phyloP scores from a whole-genome alignment of 1,284 basidiomycete species.

The Puccinia triticina region DNA sequence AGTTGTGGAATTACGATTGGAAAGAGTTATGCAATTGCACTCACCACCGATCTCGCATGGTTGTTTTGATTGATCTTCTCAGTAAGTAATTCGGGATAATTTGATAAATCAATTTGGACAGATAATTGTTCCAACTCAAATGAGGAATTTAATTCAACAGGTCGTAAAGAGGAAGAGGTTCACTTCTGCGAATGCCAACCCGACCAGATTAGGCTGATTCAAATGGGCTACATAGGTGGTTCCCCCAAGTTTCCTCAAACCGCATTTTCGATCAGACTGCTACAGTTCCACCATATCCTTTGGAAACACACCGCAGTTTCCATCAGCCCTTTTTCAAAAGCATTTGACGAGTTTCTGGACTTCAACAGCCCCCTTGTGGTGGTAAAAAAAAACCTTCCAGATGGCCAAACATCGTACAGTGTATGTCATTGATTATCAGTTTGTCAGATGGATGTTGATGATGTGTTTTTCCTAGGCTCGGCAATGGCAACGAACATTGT shows the following conservation, averaged over 20 bases:
- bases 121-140: too few species aligned
- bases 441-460: background rate
- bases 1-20: constrained; percentile 5
- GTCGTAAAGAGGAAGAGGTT: background rate
- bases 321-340: too few species aligned
- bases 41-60: background rate
- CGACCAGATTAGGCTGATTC: constrained; percentile 10
- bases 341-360: constrained; percentile 30
- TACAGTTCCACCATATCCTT: constrained; percentile 20
- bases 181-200: constrained; percentile 12
- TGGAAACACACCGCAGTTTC: constrained; percentile 6
- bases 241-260: constrained; percentile 1
- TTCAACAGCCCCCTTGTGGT: constrained; percentile 2
- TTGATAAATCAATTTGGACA: too few species aligned
- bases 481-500: constrained; percentile 10
- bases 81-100: constrained; percentile 8
- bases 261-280: constrained; percentile 10
- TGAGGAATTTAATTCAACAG: background rate
- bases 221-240: constrained; percentile 17
- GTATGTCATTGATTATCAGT: background rate
- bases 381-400: background rate
- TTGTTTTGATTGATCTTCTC: constrained; percentile 8
- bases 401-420: background rate
- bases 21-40: background rate
- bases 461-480: background rate